Percentiles rank a stretch among this genome's conserved stretches.
phyloP scores from a whole-genome alignment of 768 basidiomycete species.

The Suillus cothurnatus region DNA sequence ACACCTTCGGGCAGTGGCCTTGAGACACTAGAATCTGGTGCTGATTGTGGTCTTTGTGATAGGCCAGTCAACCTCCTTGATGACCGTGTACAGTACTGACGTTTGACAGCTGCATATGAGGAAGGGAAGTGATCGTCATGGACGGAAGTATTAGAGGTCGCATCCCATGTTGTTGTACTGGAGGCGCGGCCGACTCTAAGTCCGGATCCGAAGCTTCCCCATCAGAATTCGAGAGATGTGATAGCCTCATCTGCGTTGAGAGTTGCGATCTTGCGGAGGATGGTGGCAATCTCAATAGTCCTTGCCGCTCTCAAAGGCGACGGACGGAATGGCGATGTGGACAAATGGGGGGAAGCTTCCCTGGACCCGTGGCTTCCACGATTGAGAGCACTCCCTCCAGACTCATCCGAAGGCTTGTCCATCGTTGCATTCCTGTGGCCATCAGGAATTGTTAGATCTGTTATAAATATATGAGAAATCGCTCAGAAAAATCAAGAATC shows the following conservation, averaged over 20 bases:
- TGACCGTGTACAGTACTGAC: constrained; percentile 21
- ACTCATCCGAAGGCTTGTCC: constrained; percentile 12
- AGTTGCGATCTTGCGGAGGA: constrained; percentile 6
- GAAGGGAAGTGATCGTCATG: constrained; percentile 22
- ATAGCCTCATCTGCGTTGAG: background rate
- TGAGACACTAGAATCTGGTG: constrained; percentile 33
- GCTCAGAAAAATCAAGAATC: background rate
- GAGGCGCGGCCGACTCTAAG: background rate
- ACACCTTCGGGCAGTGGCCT: constrained; percentile 16
- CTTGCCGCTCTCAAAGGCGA: background rate
- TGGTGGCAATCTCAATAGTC: constrained; percentile 1
- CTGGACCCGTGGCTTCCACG: background rate
- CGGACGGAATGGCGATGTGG: background rate
- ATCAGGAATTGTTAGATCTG: constrained; percentile 38
- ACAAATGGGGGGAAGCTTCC: constrained; percentile 6
- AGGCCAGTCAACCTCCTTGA: constrained; percentile 27
- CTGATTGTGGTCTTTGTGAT: constrained; percentile 27
- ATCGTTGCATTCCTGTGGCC: constrained; percentile 15
- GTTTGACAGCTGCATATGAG: constrained; percentile 11
- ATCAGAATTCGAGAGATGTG: background rate
- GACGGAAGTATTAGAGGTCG: constrained; percentile 15
- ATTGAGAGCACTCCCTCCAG: constrained; percentile 11
- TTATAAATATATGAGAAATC: constrained; percentile 1
- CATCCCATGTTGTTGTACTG: constrained; percentile 1
- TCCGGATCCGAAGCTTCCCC: background rate